Percentiles rank a stretch among this genome's conserved stretches.
Conservation (phyloP, 164 flowering plant species). For the Sedum album region DNA sequence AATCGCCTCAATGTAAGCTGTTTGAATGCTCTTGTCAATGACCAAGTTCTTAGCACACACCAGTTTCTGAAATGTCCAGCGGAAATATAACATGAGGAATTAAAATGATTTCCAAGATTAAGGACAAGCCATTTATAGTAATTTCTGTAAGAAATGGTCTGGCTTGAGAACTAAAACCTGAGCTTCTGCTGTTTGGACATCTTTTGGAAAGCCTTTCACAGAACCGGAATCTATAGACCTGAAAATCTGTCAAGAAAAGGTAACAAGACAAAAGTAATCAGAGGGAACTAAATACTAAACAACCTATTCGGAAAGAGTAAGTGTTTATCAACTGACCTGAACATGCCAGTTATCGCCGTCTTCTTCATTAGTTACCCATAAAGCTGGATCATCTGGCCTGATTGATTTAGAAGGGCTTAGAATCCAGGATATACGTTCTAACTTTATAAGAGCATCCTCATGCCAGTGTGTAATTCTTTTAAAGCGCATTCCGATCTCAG, state of each 20-base stretch:
- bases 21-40: slow-evolving; percentile 44
- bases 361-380: slow-evolving; percentile 45
- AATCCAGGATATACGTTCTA: slow-evolving; percentile 64
- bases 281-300: slow-evolving; percentile 2
- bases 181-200: slow-evolving; percentile 30
- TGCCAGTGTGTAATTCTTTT: slow-evolving; percentile 49
- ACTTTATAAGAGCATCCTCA: slow-evolving; percentile 53
- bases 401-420: slow-evolving; percentile 39
- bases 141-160: neutral
- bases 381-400: slow-evolving; percentile 34
- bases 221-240: slow-evolving; percentile 78
- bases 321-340: slow-evolving; percentile 31
- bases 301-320: slow-evolving; percentile 6
- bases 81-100: neutral
- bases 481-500: slow-evolving; percentile 36
- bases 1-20: slow-evolving; percentile 43
- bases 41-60: slow-evolving; percentile 40
- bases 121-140: neutral
- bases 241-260: slow-evolving; percentile 35
- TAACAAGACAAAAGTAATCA: slow-evolving; percentile 8
- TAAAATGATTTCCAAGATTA: neutral
- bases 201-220: slow-evolving; percentile 58
- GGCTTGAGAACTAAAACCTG: slow-evolving; percentile 27
- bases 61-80: slow-evolving; percentile 27
- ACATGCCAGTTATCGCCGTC: slow-evolving; percentile 65